Base-by-base conservation (phyloP, 768 basidiomycete genomes). In the Ramaria sp. region DNA sequence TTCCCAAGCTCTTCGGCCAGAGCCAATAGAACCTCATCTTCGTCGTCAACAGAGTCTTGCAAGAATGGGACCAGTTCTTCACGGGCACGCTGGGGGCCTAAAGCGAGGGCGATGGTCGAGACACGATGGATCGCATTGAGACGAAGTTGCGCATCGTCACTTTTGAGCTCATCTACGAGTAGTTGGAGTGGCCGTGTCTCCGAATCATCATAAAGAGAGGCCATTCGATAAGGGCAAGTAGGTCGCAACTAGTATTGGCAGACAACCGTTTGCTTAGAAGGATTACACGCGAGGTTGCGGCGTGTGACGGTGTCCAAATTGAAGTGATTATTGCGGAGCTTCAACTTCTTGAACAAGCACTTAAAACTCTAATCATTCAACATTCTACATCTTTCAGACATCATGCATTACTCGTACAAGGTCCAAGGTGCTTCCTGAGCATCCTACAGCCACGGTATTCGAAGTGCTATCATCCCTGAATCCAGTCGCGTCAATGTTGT, bases 31-130 rank as follows among this genome's bases (percentile, higher is more conserved):
- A 99, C 94, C 66, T 99, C 96, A 70, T 99, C 96, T 72, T 99
- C 96, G 66, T 99, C 96, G 70, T 99, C 96, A 62, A 99, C 84
- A n/a, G 92, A 94, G 66, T 99, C 95, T 73, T 93, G 91, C 54
- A 99, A 81, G 75, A 99, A 99, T 1, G 93, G 91, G 60, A 99
- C 81, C 63, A 99, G 81, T 69, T 99, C 96, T 55, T 92, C 88
- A 61, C 95, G 83, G 24, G 94, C 90, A 63, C 96, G 89, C 76
- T 94, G 88, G 43, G 92, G 84, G 6, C 96, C 95, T 52, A 99
- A 79, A 17, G 96, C 96, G 60, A 99, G 81, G 5, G 95, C 95
- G 72, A 99, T 99, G 49, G 96, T 99, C 52, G 93, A 92, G 66
- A 99, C 82, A 71, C 94, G 90, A 71, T 93, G 92, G 62, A 99